These are phyloP conservation scores for Hanseniaspora lindneri DNA, from an alignment of 805 yeast genomes.

Conservation along the genomic window DNA sequence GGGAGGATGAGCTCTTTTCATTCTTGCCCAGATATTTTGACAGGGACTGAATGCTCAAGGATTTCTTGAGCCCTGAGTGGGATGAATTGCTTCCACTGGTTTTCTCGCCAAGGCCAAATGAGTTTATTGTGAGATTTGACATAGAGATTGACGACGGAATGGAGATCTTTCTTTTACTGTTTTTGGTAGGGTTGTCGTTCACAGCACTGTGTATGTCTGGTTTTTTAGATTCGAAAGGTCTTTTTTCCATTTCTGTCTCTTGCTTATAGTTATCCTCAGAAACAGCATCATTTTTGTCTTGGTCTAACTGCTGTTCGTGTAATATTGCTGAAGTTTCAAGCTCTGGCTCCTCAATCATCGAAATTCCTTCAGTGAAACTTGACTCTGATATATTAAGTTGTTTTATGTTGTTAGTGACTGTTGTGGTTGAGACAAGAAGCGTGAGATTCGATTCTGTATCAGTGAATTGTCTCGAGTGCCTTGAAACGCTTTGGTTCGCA, in stretches of 20 bases:
- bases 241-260: background rate
- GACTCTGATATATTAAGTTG: background rate
- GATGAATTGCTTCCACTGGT: background rate
- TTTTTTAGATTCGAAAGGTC: background rate
- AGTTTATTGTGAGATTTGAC: background rate
- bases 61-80: background rate
- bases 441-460: conserved; percentile 12
- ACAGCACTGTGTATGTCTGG: background rate
- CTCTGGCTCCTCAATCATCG: background rate
- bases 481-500: background rate
- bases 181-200: background rate
- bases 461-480: conserved; percentile 6
- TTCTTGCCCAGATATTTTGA: background rate
- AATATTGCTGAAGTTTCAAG: background rate
- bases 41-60: conserved; percentile 10
- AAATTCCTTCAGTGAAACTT: background rate
- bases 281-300: background rate
- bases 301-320: background rate
- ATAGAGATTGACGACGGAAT: background rate
- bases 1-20: background rate
- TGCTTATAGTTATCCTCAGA: background rate
- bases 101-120: background rate
- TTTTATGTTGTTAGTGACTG: background rate
- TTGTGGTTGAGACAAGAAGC: background rate
- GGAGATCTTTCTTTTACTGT: background rate